Evolutionary conservation across 1,139 yeast species (phyloP).

Genomic region (Blastobotrys serpentis): DNA sequence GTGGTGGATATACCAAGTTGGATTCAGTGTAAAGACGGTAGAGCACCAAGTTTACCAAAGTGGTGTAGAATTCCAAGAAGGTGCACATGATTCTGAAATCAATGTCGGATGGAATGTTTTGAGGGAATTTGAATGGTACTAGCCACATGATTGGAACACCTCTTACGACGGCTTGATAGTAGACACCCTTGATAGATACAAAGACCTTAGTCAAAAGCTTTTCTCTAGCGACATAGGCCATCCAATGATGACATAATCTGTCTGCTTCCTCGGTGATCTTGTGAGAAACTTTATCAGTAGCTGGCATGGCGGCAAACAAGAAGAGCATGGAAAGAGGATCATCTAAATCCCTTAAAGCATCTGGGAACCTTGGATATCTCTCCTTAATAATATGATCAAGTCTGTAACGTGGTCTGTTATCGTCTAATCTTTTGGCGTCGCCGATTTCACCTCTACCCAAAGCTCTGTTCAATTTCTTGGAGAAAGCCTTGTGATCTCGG

Average conservation of each 20-base stretch:
- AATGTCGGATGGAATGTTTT: slow-evolving; percentile 87
- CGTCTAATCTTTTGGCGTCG: slow-evolving; percentile 83
- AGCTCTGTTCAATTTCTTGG: slow-evolving; percentile 85
- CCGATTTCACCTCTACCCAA: slow-evolving; percentile 88
- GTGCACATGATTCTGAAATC: slow-evolving; percentile 98
- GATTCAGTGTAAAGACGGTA: slow-evolving; percentile 82
- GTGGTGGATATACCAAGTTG: slow-evolving; percentile 89
- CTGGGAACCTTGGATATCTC: slow-evolving; percentile 90
- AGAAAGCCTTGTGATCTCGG: slow-evolving; percentile 93
- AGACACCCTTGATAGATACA: slow-evolving; percentile 95
- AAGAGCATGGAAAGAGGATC: slow-evolving; percentile 96
- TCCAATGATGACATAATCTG: slow-evolving; percentile 87
- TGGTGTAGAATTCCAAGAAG: slow-evolving; percentile 91
- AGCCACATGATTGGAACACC: slow-evolving; percentile 97
- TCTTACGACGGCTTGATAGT: slow-evolving; percentile 83
- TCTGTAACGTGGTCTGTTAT: slow-evolving; percentile 77
- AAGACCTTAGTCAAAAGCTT: slow-evolving; percentile 81
- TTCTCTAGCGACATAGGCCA: slow-evolving; percentile 88
- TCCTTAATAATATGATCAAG: slow-evolving; percentile 90
- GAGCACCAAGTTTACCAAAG: slow-evolving; percentile 81
- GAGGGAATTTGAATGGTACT: slow-evolving; percentile 95
- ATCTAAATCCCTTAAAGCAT: slow-evolving; percentile 89
- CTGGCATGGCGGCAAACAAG: slow-evolving; percentile 91
- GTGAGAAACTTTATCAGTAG: slow-evolving; percentile 78
- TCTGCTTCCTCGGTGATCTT: slow-evolving; percentile 84